Percentiles rank a stretch among this genome's conserved stretches.
phyloP scores from a whole-genome alignment of 2,329 filamentous ascomycete species.

The Xylariales sp. region DNA sequence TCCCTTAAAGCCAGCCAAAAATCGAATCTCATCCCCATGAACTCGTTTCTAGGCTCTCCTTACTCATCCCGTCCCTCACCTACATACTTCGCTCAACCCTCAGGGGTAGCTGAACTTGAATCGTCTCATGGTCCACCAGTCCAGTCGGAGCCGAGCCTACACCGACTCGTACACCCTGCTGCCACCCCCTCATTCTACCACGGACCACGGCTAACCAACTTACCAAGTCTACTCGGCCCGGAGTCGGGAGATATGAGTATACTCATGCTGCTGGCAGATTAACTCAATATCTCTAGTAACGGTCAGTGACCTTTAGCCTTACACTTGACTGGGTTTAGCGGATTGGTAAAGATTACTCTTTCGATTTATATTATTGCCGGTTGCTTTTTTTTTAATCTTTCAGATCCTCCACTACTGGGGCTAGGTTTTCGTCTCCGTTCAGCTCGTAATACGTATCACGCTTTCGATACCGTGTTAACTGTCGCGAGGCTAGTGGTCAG shows the following conservation, averaged over 20 bases:
- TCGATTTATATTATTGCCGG: slow-evolving; percentile 6
- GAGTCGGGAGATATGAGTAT: slow-evolving; percentile 10
- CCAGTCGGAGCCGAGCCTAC: slow-evolving; percentile 28
- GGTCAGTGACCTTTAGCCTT: slow-evolving; percentile 11
- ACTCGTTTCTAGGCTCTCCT: slow-evolving; percentile 8
- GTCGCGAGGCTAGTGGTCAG: slow-evolving; percentile 12
- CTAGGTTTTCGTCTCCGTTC: slow-evolving; percentile 3
- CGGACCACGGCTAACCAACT: slow-evolving; percentile 7
- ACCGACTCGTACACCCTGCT: slow-evolving; percentile 27
- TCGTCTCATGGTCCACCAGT: slow-evolving; percentile 17
- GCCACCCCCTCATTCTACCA: slow-evolving; percentile 26
- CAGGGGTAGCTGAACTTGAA: slow-evolving; percentile 6
- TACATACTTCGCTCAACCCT: slow-evolving; percentile 6
- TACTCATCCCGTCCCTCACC: background rate
- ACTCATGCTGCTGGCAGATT: slow-evolving; percentile 14
- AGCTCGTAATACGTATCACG: slow-evolving; percentile 15
- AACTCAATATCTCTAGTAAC: slow-evolving; percentile 17
- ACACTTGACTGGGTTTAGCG: slow-evolving; percentile 16
- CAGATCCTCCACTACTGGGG: slow-evolving; percentile 5
- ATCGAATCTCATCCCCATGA: slow-evolving; percentile 24
- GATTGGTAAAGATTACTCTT: slow-evolving; percentile 1
- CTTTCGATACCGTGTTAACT: slow-evolving; percentile 16
- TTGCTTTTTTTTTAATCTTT: background rate
- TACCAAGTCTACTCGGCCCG: slow-evolving; percentile 13
- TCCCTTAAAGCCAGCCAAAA: slow-evolving; percentile 7